Evolutionary conservation across 1,139 yeast genomes (phyloP), one percentile per base, ranked within the genome.

Genomic region (Blastobotrys capitulatus): DNA sequence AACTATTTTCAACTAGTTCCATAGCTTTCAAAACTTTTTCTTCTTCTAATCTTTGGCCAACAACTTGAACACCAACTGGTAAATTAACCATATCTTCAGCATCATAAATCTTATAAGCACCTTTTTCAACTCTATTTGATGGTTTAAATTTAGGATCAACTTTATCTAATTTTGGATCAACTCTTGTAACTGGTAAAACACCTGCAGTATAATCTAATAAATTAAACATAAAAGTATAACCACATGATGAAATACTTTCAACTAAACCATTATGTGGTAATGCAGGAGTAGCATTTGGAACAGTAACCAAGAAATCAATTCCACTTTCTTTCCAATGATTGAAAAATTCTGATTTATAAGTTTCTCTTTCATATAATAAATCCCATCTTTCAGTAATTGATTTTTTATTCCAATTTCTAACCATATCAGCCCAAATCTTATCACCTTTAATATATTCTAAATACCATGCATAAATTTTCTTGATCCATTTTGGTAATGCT

Each of bases 61-160:
- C 77, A 6, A 83, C 68, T 66, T 83, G 89, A 22, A 82, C 72
- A 19, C 83, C 78, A 8, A 82, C 83, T 1, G 88, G 87, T 57
- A 83, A 78, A 0, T 83, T 83, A 53, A 80, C 76, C 65, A 75
- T 72, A 54, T 77, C 74, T 47, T 69, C 74, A 1, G 86, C 79
- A 54, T 81, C 71, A 64, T 82, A 83, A 55, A 71, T 61, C 25
- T 60, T 60, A 52, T 70, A 69, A 9, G 74, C 71, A 20, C 70
- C 71, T 31, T 57, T 53, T 44, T 77, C 81, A 7, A 62, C 58
- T 3, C 69, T 67, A 57, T 66, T 72, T 44, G 69, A 56, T 15
- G 72, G 67, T 49, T 63, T 50, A 58, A 70, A 73, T 27, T 54
- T 62, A 8, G 52, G 50, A 1, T 66, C 68, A 26, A 64, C 57